Conservation (phyloP, 2,329 filamentous ascomycete species). For the Pyrenophora tritici-repentis region DNA sequence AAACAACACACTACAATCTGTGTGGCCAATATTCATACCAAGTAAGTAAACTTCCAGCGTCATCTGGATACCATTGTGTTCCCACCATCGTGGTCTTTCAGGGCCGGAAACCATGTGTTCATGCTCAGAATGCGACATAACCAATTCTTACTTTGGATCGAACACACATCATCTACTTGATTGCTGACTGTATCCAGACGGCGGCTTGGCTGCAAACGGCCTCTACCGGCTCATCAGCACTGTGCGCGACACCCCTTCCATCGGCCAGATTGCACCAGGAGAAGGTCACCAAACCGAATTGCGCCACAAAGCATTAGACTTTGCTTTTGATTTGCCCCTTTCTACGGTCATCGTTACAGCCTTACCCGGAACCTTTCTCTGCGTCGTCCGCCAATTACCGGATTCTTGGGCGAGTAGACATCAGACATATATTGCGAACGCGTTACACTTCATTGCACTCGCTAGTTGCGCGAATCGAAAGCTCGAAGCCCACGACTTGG, state of each 20-base stretch:
- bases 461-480: conserved; percentile 28
- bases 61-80: too few species aligned
- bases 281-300: conserved; percentile 15
- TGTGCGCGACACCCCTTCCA: conserved; percentile 14
- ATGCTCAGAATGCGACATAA: too few species aligned
- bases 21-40: conserved; percentile 6
- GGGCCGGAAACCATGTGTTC: too few species aligned
- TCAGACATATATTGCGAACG: conserved; percentile 25
- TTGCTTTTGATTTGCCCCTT: conserved; percentile 24
- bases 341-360: conserved; percentile 27
- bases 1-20: conserved; percentile 8
- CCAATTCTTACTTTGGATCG: not conserved
- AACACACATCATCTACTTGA: not conserved
- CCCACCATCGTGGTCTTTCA: too few species aligned
- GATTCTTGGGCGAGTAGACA: conserved; percentile 30
- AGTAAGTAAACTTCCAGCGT: conserved; percentile 1
- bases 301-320: conserved; percentile 20
- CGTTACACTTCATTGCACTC: conserved; percentile 30
- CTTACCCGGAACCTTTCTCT: conserved; percentile 24
- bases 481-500: conserved; percentile 25
- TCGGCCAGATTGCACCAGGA: conserved; percentile 9
- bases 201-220: conserved; percentile 13
- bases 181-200: conserved; percentile 11
- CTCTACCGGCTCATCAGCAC: conserved; percentile 19
- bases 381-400: conserved; percentile 19